Conservation (phyloP, 768 basidiomycete species). For the Hericium rajendrae region DNA sequence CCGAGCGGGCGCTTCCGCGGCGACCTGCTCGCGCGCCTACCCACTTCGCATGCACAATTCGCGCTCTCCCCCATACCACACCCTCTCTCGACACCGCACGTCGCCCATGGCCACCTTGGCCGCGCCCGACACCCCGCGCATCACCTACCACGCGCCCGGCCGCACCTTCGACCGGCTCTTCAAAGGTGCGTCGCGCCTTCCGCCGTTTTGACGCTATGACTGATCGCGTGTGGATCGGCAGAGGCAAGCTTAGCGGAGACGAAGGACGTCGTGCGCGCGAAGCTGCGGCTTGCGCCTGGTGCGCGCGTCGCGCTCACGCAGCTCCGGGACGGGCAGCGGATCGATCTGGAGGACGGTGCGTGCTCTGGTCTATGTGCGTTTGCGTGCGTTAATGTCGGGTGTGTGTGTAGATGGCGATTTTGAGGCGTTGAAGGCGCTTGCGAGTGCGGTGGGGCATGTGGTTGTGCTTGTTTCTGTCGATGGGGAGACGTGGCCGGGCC, state of each 20-base stretch:
- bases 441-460: slow-evolving; percentile 23
- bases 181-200: slow-evolving; percentile 26
- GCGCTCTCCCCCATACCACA: too few species aligned
- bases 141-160: slow-evolving; percentile 8
- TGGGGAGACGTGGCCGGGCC: not conserved
- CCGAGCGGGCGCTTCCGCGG: not conserved
- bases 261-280: slow-evolving; percentile 47
- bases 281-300: slow-evolving; percentile 40
- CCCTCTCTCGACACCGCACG: too few species aligned
- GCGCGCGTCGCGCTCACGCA: slow-evolving; percentile 35
- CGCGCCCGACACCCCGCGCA: not conserved
- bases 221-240: slow-evolving; percentile 18
- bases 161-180: slow-evolving; percentile 45
- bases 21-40: not conserved
- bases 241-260: slow-evolving; percentile 54
- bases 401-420: slow-evolving; percentile 63
- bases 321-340: slow-evolving; percentile 38
- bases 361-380: slow-evolving; percentile 1
- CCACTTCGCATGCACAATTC: not conserved
- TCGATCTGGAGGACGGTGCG: slow-evolving; percentile 75
- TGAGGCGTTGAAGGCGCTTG: slow-evolving; percentile 51
- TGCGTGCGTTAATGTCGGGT: not conserved
- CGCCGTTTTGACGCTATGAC: not conserved
- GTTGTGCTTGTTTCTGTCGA: slow-evolving; percentile 6
- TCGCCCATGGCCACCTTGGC: too few species aligned